Conservation (phyloP, 2,329 filamentous ascomycete genomes). For the Hypoxylon sp. region DNA sequence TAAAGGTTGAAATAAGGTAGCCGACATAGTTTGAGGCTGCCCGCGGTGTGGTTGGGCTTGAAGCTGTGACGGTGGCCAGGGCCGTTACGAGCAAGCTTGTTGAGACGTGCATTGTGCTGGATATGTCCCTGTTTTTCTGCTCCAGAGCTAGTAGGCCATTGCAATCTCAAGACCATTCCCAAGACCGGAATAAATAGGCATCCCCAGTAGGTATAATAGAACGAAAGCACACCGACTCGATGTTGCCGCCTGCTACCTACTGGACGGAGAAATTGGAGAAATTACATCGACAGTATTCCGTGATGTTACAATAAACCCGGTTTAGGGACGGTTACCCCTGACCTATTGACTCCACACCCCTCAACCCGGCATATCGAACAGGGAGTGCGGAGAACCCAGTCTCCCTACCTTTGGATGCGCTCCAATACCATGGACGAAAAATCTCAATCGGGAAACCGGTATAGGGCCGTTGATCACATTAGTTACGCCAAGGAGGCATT, state of each 20-base stretch:
- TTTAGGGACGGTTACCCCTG: slow-evolving; percentile 3
- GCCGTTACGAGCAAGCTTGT: slow-evolving; percentile 29
- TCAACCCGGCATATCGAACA: slow-evolving; percentile 28
- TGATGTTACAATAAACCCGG: slow-evolving; percentile 35
- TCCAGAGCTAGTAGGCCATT: no score
- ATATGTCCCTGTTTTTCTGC: not conserved
- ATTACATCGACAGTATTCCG: slow-evolving; percentile 11
- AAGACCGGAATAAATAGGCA: slow-evolving; percentile 16
- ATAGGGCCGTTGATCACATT: slow-evolving; percentile 2
- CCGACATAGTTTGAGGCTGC: slow-evolving; percentile 50
- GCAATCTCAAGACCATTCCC: not conserved
- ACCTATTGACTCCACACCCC: slow-evolving; percentile 16
- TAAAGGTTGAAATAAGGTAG: slow-evolving; percentile 58
- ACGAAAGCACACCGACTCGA: not conserved
- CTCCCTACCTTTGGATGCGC: slow-evolving; percentile 25
- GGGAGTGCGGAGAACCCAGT: slow-evolving; percentile 41
- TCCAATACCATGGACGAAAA: slow-evolving; percentile 40
- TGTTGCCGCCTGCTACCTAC: not conserved
- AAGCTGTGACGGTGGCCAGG: slow-evolving; percentile 18
- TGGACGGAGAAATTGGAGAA: slow-evolving; percentile 35
- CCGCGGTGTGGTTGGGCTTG: slow-evolving; percentile 30
- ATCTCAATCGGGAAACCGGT: slow-evolving; percentile 25
- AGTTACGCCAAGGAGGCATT: not conserved
- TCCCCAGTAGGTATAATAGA: not conserved
- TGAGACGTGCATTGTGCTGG: slow-evolving; percentile 17